A percentile compares a stretch with the other conserved stretches of the same genome.
These are phyloP conservation scores for Smittium culicis DNA, from an alignment of 371 early-diverging fungal genomes.

Conservation along the genomic window DNA sequence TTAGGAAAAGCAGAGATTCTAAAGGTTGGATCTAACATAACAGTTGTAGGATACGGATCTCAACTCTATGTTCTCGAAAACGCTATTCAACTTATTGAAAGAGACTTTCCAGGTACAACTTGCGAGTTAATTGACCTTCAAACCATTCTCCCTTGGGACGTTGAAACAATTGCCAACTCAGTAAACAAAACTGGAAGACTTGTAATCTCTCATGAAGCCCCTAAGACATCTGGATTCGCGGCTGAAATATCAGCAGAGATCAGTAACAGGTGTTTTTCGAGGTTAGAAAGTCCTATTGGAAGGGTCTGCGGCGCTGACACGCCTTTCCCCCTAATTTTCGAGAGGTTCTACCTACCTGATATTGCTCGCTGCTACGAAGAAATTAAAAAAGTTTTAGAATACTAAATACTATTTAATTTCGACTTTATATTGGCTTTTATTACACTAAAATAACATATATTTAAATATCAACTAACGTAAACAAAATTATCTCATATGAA, in stretches of 20 bases:
- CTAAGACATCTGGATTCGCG: conserved; percentile 82
- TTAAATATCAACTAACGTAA: too few species aligned
- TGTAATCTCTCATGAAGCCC: conserved; percentile 91
- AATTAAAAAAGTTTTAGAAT: conserved; percentile 60
- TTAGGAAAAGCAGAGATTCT: conserved; percentile 88
- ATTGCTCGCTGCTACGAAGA: conserved; percentile 77
- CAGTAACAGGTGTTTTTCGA: conserved; percentile 70
- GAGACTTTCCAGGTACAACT: conserved; percentile 72
- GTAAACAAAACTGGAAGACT: conserved; percentile 92
- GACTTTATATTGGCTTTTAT: too few species aligned
- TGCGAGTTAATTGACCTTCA: conserved; percentile 91
- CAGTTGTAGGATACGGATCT: conserved; percentile 86
- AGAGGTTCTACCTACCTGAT: conserved; percentile 87
- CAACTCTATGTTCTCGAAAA: conserved; percentile 87
- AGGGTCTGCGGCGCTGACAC: conserved; percentile 84
- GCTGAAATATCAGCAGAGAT: conserved; percentile 89
- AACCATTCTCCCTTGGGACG: conserved; percentile 87
- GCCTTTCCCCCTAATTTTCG: conserved; percentile 92
- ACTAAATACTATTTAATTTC: too few species aligned
- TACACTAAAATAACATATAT: too few species aligned
- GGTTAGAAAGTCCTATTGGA: conserved; percentile 72
- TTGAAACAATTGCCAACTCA: conserved; percentile 78
- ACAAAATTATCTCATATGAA: too few species aligned
- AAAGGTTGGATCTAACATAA: conserved; percentile 77
- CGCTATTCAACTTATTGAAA: conserved; percentile 77